Evolutionary conservation across 768 basidiomycete species (phyloP), one percentile per base, ranked within the genome.

Genomic region (Amanita molliuscula): DNA sequence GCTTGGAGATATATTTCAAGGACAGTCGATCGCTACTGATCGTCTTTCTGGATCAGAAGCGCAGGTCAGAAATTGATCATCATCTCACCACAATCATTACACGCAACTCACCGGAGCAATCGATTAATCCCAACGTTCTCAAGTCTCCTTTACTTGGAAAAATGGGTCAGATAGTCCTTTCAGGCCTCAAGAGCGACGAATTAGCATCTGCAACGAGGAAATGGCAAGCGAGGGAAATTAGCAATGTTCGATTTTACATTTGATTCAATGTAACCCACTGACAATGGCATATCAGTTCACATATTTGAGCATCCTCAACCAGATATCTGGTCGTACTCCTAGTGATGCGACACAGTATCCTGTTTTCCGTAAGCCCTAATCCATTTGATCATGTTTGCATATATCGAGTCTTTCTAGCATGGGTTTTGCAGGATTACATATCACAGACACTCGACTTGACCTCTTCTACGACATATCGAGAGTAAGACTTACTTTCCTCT

Each of bases 261-360:
- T 23, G 36, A 20, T 34, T 8, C 15, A 8, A 23, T 2, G 13
- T 21, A 25, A 21, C 13, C 1, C 7, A 3, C 49, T 44, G 6
- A 47, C 20, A 50, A 34, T 34, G 21, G 26, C 44, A 41, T 21
- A 50, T 26, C 50, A 94, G 91, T 95, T 90, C 62, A 84, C 88
- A 1, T 95, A 94, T 63, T 66, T 95, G 44, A 84, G 87, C 53
- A 79, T 96, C 49, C 67, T 96, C 48, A 96, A 96, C 57, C 91
- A 95, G 62, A 77, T 89, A 18, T 94, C 93, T 3, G 92, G 93
- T 37, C 77, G 93, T 18, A 96, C 93, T 3, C 91, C 92, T 1
- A 91, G 85, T 59, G 93, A 96, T 68, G 90, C 93, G 8, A 95
- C 94, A 0, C 91, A 94, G 57, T 96, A 93, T 65, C 93, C 92